These are phyloP conservation scores for Bisporella sp. DNA, from an alignment of 2,329 filamentous ascomycete genomes.

Conservation along the genomic window DNA sequence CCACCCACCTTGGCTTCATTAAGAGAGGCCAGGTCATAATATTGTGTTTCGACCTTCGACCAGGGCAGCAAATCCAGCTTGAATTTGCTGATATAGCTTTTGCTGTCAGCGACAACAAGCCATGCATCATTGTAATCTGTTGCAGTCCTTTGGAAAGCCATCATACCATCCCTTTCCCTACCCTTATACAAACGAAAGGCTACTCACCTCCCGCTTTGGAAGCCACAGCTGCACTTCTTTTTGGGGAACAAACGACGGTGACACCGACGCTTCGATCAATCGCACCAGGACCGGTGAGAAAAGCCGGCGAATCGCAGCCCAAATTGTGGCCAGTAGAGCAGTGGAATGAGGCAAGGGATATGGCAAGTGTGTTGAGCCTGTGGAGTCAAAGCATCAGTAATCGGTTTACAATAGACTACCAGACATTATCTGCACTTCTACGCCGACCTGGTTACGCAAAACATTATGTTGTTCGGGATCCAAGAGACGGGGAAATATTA, in stretches of 20 bases:
- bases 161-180: conserved; percentile 38
- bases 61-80: conserved; percentile 42
- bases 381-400: conserved; percentile 20
- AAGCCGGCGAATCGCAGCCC: conserved; percentile 5
- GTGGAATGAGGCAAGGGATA: conserved; percentile 23
- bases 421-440: conserved; percentile 39
- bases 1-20: conserved; percentile 25
- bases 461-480: conserved; percentile 49
- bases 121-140: conserved; percentile 46
- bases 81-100: conserved; percentile 37
- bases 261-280: no score
- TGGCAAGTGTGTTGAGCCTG: conserved; percentile 17
- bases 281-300: not conserved
- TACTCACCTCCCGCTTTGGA: conserved; percentile 42
- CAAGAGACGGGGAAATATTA: conserved; percentile 35
- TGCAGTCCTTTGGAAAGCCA: conserved; percentile 36
- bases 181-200: conserved; percentile 42
- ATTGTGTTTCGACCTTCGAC: conserved; percentile 37
- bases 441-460: conserved; percentile 48
- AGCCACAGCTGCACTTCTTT: conserved; percentile 44
- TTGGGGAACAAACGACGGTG: conserved; percentile 30
- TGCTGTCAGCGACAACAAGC: conserved; percentile 38
- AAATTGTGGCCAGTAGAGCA: conserved; percentile 25
- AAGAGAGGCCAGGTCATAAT: conserved; percentile 33
- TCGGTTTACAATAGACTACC: conserved; percentile 38